These are phyloP conservation scores for Blechomonas ayalai DNA, from an alignment of 208 protist genomes.

Conservation along the genomic window DNA sequence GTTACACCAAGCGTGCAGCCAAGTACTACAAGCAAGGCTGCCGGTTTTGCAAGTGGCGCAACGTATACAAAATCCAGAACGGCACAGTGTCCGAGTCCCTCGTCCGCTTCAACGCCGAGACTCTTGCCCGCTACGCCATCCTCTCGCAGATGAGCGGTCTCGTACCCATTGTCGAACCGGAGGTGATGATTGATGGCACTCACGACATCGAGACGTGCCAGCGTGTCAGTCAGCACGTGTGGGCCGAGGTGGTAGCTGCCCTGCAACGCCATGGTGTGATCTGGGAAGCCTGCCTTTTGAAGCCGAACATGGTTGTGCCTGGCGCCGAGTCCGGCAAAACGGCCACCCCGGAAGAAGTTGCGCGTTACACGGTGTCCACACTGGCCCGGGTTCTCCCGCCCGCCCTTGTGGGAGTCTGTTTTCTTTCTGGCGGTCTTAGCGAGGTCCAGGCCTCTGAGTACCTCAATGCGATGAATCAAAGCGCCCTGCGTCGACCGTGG, in stretches of 20 bases:
- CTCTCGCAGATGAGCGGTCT: slow-evolving; percentile 95
- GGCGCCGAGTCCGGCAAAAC: slow-evolving; percentile 67
- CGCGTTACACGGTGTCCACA: slow-evolving; percentile 77
- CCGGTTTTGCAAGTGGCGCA: slow-evolving; percentile 97
- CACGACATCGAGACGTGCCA: slow-evolving; percentile 89
- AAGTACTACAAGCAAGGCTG: slow-evolving; percentile 94
- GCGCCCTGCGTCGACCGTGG: slow-evolving; percentile 71
- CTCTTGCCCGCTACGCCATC: slow-evolving; percentile 91
- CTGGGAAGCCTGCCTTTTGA: slow-evolving; percentile 94
- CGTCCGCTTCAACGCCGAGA: slow-evolving; percentile 91
- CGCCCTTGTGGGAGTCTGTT: slow-evolving; percentile 91
- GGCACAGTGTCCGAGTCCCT: slow-evolving; percentile 81
- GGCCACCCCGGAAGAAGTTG: slow-evolving; percentile 80
- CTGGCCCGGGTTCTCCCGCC: slow-evolving; percentile 92
- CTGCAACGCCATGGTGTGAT: slow-evolving; percentile 93
- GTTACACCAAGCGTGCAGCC: slow-evolving; percentile 76
- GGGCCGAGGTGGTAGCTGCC: slow-evolving; percentile 59
- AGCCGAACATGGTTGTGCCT: slow-evolving; percentile 96
- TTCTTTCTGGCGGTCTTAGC: slow-evolving; percentile 95
- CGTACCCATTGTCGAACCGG: slow-evolving; percentile 97
- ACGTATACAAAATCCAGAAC: slow-evolving; percentile 92
- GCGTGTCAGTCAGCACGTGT: slow-evolving; percentile 81
- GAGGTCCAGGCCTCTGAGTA: slow-evolving; percentile 94
- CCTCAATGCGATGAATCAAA: slow-evolving; percentile 94
- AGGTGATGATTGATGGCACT: slow-evolving; percentile 94